Base-by-base conservation (phyloP, 495 filamentous ascomycete genomes). In the Opeltia flavorubescens region DNA sequence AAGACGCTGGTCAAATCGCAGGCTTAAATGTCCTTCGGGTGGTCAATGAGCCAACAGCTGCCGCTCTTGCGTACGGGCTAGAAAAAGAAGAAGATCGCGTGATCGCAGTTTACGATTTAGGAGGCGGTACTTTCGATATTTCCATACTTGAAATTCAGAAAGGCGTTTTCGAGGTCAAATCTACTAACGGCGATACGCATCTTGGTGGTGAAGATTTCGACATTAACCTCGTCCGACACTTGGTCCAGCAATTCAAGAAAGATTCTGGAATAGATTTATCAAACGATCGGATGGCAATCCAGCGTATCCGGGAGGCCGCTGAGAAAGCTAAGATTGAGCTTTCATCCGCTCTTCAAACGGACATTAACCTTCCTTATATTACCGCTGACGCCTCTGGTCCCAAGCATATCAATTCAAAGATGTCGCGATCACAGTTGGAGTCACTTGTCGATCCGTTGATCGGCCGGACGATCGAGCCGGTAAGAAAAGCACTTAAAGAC, bases 261-360 rank as follows among this genome's bases (percentile, higher is more conserved):
- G 86, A 95, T 48, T 83, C 83, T 26, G 82, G 86, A 44, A 85
- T 96, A 50, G 93, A 98, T 65, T 77, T 98, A 43, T 83, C 84
- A 29, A 68, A 68, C 54, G 91, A 98, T 75, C 89, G 91, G 60
- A 96, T 98, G 91, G 91, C 91, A 48, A 93, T 98, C 56, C 91
- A 98, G 75, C 78, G 91, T 71, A 95, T 98, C 65, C 91, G 91
- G 69, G 91, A 98, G 72, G 91, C 91, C 52, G 91, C 93, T 51
- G 91, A 98, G 79, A 98, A 98, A 80, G 91, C 91, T 62, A 98
- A 98, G 85, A 98, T 96, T 61, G 91, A 98, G 71, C 77, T 98
- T 52, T 96, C 91, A 2, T 95, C 89, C 18, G 84, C 87, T 45
- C 78, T 91, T 55, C 89, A 95, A 69, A 98, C 91, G 48, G 91